Base-by-base conservation (phyloP, 2,329 filamentous ascomycete genomes). In the Fusarium setosum region DNA sequence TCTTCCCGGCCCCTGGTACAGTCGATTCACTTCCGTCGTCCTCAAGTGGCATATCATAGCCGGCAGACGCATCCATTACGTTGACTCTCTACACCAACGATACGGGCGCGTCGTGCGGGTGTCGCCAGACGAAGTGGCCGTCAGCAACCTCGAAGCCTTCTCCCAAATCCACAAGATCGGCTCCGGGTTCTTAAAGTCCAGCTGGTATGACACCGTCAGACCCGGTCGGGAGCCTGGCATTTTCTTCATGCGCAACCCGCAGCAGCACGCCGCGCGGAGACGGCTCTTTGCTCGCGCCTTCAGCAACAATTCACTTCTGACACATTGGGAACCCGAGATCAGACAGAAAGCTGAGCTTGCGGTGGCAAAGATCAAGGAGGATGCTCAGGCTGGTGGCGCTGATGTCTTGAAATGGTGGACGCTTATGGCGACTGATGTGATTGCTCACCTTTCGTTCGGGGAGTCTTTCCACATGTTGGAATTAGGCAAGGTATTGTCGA, bases 341-440 rank as follows among this genome's bases (percentile, higher is more conserved):
- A 11, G 59, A 3, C 6, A 40, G 2, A 69, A 64, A 13, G 34
- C 49, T 8, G 37, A 59, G 3, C 24, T 31, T 1, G 55, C 59
- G 4, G 45, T 62, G 4, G 11, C 26, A 3, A 59, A 24, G 15
- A 67, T 69, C 0, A 49, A 44, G 17, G 7, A 12, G 2, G 59
- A 62, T 5, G 50, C 37, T 5, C 24, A 23, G 12, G 34, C 20
- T 4, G 55, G 49, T 3, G 26, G 44, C 0, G 65, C 55, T 0
- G 62, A 69, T 21, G 24, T 69, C 0, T 49, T 67, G 3, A 69
- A 69, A 7, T 69, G 62, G 65, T 69, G 65, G 66, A 67, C 59
- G 0, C 37, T 69, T 0, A 63, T 68, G 62, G 56, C 66, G 0
- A 61, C 59, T 0, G 66, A 69, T 12, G 47, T 69, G 0, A 69